Base-by-base conservation (phyloP, 441 rosid genomes). In the Croton laevigatus region DNA sequence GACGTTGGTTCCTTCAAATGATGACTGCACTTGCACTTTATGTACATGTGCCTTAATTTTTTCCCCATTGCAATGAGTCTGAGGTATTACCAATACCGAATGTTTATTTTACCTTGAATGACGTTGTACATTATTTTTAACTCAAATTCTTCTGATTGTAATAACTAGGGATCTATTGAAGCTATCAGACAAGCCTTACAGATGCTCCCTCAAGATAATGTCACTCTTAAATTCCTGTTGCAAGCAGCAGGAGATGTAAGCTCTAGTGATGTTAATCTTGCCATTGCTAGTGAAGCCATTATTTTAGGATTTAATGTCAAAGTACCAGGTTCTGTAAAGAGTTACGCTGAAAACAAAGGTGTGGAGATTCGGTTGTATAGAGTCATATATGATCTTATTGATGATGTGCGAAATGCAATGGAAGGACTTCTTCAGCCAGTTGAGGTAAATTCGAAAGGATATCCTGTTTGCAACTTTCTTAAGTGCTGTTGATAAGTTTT, bases 331-430 rank as follows among this genome's bases (percentile, higher is more conserved):
- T 84, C 93, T 17, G 96, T 95, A 64, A 89, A 88, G 81, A 91
- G 82, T 76, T 83, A 81, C 72, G 97, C 98, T 37, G 96, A 95
- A 65, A 89, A 81, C 69, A 88, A 85, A 86, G 93, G 96, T 69
- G 98, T 95, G 71, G 99, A 95, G 85, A 88, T 95, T 83, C 89
- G 96, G 69, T 79, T 85, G n/a, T 95, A 95, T 65, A 88, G 75
- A 79, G 92, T 95, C 71, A 95, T 95, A 76, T 95, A 95, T 76
- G 99, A 95, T 62, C 97, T 95, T 66, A 84, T 95, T 72, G 91
- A 95, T 71, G 99, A 95, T 66, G 83, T 91, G 51, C 87, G 99
- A 68, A 88, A 87, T 57, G 99, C 98, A 42, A 95, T 92, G 99
- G 98, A 95, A 85, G 99, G 99, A 78, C 96, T 92, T 73, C 91